Evolutionary conservation across 2,329 filamentous ascomycete species (phyloP).

Genomic region (Neonectria faginata): DNA sequence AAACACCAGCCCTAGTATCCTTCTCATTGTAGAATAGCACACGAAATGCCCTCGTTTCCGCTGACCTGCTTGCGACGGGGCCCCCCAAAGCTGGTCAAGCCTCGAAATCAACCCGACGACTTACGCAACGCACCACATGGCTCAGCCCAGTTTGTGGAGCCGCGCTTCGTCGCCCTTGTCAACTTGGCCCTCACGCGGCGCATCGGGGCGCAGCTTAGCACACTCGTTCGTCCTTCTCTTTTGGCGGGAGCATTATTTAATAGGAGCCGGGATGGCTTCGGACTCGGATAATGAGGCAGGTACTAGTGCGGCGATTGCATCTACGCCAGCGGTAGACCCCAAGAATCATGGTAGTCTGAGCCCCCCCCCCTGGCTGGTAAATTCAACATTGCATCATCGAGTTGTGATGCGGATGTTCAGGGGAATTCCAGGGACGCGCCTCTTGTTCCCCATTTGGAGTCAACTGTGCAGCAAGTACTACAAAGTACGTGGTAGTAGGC

Average conservation of each 20-base stretch:
- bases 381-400: neutral
- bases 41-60: neutral
- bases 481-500: too few relatives aligned
- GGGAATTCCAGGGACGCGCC: too few relatives aligned
- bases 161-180: neutral
- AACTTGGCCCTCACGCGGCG: neutral
- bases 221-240: neutral
- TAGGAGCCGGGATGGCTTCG: neutral
- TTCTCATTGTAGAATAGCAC: neutral
- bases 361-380: neutral
- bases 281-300: neutral
- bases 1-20: neutral
- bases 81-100: neutral
- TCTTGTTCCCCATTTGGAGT: too few relatives aligned
- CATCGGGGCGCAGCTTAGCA: neutral
- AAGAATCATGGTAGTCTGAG: neutral
- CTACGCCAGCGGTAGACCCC: neutral
- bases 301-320: neutral
- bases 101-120: neutral
- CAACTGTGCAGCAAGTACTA: neutral
- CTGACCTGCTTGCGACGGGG: neutral
- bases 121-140: conserved; percentile 31
- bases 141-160: conserved; percentile 36
- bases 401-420: neutral
- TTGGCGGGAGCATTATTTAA: neutral